Percentiles rank a stretch among this genome's conserved stretches.
Evolutionary conservation across 768 basidiomycete genomes (phyloP).

Genomic region (Glaciozyma martinii): DNA sequence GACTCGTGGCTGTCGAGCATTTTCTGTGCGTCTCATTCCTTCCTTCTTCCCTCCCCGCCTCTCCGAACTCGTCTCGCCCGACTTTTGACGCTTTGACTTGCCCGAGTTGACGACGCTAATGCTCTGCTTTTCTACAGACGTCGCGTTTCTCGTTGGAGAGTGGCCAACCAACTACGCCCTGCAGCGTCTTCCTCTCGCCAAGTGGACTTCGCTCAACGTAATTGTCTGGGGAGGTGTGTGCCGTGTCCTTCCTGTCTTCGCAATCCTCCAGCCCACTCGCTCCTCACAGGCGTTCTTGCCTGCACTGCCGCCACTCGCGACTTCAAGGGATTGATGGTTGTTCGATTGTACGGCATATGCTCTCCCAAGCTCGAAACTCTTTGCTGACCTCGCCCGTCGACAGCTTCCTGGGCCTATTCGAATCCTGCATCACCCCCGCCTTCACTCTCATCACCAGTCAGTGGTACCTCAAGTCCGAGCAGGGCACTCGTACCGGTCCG

Average conservation of each 20-base stretch:
- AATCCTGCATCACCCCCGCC: constrained; percentile 9
- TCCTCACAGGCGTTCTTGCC: constrained; percentile 4
- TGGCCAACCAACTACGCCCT: constrained; percentile 20
- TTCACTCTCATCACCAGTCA: constrained; percentile 8
- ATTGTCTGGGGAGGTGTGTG: constrained; percentile 17
- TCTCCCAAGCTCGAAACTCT: too few species aligned
- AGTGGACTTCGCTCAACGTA: constrained; percentile 14
- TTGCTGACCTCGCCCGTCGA: too few species aligned
- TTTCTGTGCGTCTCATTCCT: constrained; percentile 1
- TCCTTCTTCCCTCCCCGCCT: too few species aligned
- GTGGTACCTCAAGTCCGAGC: constrained; percentile 15
- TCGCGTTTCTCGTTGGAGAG: constrained; percentile 22
- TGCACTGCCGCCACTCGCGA: constrained; percentile 10
- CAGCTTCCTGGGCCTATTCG: constrained; percentile 16
- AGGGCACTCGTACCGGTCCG: constrained; percentile 7
- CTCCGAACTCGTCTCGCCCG: too few species aligned
- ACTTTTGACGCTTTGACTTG: too few species aligned
- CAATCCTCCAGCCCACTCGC: neutral
- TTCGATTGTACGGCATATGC: constrained; percentile 4
- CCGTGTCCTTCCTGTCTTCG: neutral
- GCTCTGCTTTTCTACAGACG: neutral
- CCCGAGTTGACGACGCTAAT: too few species aligned
- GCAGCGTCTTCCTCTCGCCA: constrained; percentile 17
- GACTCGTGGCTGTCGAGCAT: constrained; percentile 13
- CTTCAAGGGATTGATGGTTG: constrained; percentile 14